Conservation (phyloP, 495 filamentous ascomycete species). For the Cryomyces minteri region DNA sequence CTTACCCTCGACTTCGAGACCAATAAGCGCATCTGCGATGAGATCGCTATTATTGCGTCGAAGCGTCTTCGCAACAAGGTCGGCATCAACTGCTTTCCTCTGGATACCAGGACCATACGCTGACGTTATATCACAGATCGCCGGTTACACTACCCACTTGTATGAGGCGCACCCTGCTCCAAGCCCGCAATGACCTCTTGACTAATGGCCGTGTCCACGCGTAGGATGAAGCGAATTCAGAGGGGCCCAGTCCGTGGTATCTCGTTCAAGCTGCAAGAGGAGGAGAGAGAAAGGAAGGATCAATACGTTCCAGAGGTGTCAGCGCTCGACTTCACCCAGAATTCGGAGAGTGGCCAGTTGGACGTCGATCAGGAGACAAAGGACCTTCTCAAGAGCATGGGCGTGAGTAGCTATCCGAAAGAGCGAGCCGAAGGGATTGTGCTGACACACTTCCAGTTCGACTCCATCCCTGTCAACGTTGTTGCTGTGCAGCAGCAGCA, state of each 20-base stretch:
- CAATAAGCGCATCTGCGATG: constrained; percentile 99
- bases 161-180: too few relatives aligned
- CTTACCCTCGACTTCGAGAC: constrained; percentile 99
- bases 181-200: too few relatives aligned
- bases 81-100: constrained; percentile 1
- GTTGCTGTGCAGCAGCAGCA: constrained; percentile 79
- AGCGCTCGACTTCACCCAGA: constrained; percentile 89
- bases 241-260: constrained; percentile 98
- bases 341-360: constrained; percentile 74
- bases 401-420: constrained; percentile 43
- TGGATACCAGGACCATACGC: too few relatives aligned
- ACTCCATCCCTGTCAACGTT: constrained; percentile 90
- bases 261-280: constrained; percentile 99
- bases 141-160: constrained; percentile 89
- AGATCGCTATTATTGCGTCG: constrained; percentile 97
- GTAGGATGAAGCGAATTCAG: constrained; percentile 90
- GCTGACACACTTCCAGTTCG: constrained; percentile 45
- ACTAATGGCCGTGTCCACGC: too few relatives aligned
- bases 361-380: constrained; percentile 95
- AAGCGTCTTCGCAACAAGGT: constrained; percentile 99
- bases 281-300: constrained; percentile 99
- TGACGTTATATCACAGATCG: constrained; percentile 42
- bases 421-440: background rate
- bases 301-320: constrained; percentile 99
- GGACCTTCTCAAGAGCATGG: constrained; percentile 93